Evolutionary conservation across 306 rosid genomes (phyloP).

Genomic region (Sindora glabra): DNA sequence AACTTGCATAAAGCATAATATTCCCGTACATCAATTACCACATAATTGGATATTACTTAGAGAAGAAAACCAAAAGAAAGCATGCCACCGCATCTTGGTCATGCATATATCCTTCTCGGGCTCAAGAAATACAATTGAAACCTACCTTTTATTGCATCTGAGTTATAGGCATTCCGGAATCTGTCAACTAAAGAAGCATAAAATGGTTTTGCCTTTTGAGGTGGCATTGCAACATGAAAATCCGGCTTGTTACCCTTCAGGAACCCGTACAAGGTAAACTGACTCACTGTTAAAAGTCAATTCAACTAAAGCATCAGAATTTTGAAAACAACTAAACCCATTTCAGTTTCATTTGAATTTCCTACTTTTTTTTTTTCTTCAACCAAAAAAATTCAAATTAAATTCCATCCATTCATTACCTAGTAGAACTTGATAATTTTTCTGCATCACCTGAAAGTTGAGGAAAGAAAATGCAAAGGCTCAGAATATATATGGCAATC

Average conservation of each 20-base stretch:
- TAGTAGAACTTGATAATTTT: slow-evolving; percentile 62
- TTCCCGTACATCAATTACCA: background rate
- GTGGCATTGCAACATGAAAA: slow-evolving; percentile 89
- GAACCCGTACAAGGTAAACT: slow-evolving; percentile 78
- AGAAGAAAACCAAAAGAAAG: background rate
- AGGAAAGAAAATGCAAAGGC: background rate
- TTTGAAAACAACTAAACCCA: background rate
- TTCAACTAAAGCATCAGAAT: background rate
- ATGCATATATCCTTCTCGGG: background rate
- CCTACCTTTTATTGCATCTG: slow-evolving; percentile 63
- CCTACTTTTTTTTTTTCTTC: background rate
- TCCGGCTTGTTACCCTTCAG: slow-evolving; percentile 94
- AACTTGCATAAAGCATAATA: background rate
- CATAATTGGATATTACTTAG: background rate
- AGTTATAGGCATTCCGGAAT: slow-evolving; percentile 51
- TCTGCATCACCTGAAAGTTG: slow-evolving; percentile 63
- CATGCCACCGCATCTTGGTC: background rate
- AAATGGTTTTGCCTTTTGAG: slow-evolving; percentile 69
- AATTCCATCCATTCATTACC: slow-evolving; percentile 19
- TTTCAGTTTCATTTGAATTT: background rate
- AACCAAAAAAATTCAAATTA: background rate
- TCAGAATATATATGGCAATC: background rate
- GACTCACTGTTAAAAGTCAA: slow-evolving; percentile 65
- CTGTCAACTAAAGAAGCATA: slow-evolving; percentile 72
- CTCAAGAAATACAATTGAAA: background rate